Percentiles rank a stretch among this genome's conserved stretches.
Conservation (phyloP, 148 eudicot genomes). For the Cornus kousa region DNA sequence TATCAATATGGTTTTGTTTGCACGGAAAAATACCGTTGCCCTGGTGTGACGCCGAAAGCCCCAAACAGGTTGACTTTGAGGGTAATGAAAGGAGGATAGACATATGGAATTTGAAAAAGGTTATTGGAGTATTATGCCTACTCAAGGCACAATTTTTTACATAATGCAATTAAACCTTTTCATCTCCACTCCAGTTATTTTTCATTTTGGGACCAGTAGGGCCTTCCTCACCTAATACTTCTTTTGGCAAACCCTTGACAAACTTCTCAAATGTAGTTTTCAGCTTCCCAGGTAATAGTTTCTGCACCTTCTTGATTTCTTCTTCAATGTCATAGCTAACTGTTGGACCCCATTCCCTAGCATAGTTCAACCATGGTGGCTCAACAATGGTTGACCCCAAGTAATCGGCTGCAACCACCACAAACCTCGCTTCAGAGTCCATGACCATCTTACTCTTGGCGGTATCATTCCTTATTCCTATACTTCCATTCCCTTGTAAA, state of each 20-base stretch:
- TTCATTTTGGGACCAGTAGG: conserved; percentile 27
- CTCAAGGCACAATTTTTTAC: too few relatives aligned
- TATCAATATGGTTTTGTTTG: too few relatives aligned
- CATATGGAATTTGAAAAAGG: too few relatives aligned
- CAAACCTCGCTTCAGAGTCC: conserved; percentile 4
- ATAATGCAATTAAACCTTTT: neutral
- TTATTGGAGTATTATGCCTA: too few relatives aligned
- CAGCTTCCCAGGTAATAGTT: conserved; percentile 7
- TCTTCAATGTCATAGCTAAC: conserved; percentile 10
- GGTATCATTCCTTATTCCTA: conserved; percentile 21
- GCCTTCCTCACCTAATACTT: conserved; percentile 22
- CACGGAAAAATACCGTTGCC: too few relatives aligned
- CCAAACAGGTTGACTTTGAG: too few relatives aligned
- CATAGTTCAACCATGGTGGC: conserved; percentile 27
- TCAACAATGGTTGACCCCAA: conserved; percentile 13
- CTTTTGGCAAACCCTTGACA: conserved; percentile 15
- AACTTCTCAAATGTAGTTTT: conserved; percentile 13
- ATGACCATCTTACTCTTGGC: conserved; percentile 16
- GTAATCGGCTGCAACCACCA: conserved; percentile 14
- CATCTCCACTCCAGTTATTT: conserved; percentile 26
- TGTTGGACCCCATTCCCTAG: conserved; percentile 26
- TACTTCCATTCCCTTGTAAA: conserved; percentile 11
- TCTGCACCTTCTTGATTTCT: conserved; percentile 14
- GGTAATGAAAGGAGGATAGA: too few relatives aligned
- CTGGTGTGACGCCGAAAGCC: too few relatives aligned